phyloP scores from a whole-genome alignment of 2,329 filamentous ascomycete genomes.

The Diaporthe citriasiana region DNA sequence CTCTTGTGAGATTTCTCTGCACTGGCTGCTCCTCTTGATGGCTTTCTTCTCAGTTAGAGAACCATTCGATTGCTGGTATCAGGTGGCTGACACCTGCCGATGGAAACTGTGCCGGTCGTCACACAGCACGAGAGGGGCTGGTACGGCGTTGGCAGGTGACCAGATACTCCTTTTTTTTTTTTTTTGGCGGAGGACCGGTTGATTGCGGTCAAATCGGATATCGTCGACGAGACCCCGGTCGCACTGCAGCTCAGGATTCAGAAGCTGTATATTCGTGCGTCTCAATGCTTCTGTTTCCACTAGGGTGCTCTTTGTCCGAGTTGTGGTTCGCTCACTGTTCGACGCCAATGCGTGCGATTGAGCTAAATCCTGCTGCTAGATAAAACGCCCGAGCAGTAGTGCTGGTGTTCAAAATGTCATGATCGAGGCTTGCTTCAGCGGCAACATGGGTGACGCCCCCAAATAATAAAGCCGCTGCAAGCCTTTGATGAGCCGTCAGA shows the following conservation, averaged over 20 bases:
- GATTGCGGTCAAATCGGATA: slow-evolving; percentile 41
- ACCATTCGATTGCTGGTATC: slow-evolving; percentile 14
- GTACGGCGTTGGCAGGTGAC: slow-evolving; percentile 30
- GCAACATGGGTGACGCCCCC: slow-evolving; percentile 4
- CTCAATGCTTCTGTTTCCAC: slow-evolving; percentile 9
- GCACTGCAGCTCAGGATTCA: slow-evolving; percentile 37
- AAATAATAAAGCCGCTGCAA: neutral
- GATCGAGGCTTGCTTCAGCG: slow-evolving; percentile 26
- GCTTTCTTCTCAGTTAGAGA: slow-evolving; percentile 15
- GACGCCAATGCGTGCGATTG: slow-evolving; percentile 31
- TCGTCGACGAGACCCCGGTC: slow-evolving; percentile 30
- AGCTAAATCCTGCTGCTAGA: slow-evolving; percentile 3
- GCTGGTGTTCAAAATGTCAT: slow-evolving; percentile 35
- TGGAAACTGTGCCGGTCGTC: slow-evolving; percentile 20
- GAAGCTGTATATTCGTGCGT: slow-evolving; percentile 9
- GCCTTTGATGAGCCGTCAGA: neutral
- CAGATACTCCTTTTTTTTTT: slow-evolving; percentile 6
- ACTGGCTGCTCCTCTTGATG: slow-evolving; percentile 15
- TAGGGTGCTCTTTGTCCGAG: neutral
- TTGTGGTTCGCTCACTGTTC: slow-evolving; percentile 4
- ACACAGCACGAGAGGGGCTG: slow-evolving; percentile 36
- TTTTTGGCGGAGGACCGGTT: slow-evolving; percentile 19
- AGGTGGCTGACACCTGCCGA: slow-evolving; percentile 28
- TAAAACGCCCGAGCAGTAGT: slow-evolving; percentile 11
- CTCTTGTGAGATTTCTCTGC: neutral